Evolutionary conservation across 1,139 yeast species (phyloP).

Genomic region (Suhomyces choctaworum): DNA sequence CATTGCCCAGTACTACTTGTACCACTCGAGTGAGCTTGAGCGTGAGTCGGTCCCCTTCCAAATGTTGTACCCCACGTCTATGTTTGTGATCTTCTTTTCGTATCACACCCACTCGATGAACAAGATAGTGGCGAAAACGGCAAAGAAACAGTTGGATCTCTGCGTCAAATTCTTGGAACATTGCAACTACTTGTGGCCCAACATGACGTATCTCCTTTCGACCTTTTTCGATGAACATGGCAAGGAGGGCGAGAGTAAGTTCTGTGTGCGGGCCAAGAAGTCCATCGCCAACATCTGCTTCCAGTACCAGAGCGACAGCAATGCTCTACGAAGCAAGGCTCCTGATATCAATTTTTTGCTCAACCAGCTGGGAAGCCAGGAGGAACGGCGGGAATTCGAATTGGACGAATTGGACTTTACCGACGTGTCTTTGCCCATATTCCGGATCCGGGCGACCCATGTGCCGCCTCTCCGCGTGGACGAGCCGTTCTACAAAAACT

Average conservation of each 20-base stretch:
- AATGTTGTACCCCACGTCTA: constrained; percentile 15
- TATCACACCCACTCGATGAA: constrained; percentile 19
- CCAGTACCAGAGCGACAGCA: constrained; percentile 11
- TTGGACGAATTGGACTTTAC: constrained; percentile 12
- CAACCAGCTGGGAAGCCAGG: constrained; percentile 9
- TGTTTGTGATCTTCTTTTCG: constrained; percentile 16
- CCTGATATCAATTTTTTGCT: constrained; percentile 18
- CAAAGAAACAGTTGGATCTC: constrained; percentile 14
- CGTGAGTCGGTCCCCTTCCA: constrained; percentile 12
- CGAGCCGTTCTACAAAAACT: constrained; percentile 11
- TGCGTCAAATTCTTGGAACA: constrained; percentile 15
- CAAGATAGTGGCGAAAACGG: constrained; percentile 15
- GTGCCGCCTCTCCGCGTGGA: constrained; percentile 12
- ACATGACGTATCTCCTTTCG: constrained; percentile 14
- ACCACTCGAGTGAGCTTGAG: constrained; percentile 4
- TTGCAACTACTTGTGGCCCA: constrained; percentile 18
- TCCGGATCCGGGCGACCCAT: constrained; percentile 14
- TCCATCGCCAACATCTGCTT: constrained; percentile 13
- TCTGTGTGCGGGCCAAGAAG: constrained; percentile 8
- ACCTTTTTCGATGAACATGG: constrained; percentile 13
- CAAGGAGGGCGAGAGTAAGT: constrained; percentile 11
- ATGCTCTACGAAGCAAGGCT: constrained; percentile 5
- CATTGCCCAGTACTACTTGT: constrained; percentile 12
- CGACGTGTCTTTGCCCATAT: constrained; percentile 18
- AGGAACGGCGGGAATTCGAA: constrained; percentile 6